phyloP scores from a whole-genome alignment of 306 rosid genomes.

The Psophocarpus tetragonolobus region DNA sequence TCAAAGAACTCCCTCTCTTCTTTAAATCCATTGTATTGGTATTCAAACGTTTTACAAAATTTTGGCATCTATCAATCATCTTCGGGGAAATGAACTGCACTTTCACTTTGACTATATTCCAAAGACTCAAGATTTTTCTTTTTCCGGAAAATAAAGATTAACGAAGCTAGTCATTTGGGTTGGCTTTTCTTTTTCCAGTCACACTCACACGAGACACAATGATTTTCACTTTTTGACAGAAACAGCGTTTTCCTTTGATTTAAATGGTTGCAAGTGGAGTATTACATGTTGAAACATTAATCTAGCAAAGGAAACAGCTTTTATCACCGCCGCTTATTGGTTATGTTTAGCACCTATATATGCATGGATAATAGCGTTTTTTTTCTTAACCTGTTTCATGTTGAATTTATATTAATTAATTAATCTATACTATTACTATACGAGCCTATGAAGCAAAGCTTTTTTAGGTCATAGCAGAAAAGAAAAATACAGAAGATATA shows the following conservation, averaged over 20 bases:
- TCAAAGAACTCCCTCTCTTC: too few relatives aligned
- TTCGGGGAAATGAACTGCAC: constrained; percentile 41
- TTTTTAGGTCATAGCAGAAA: neutral
- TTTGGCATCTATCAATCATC: constrained; percentile 39
- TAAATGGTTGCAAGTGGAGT: constrained; percentile 8
- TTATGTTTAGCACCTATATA: neutral
- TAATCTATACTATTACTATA: too few relatives aligned
- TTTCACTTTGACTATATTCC: constrained; percentile 44
- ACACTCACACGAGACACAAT: constrained; percentile 35
- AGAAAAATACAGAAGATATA: neutral
- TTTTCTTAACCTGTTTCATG: neutral
- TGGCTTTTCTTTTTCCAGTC: constrained; percentile 37
- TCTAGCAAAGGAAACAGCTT: neutral
- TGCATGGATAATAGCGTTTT: neutral
- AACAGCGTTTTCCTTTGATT: constrained; percentile 33
- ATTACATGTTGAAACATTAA: neutral
- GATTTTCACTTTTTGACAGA: constrained; percentile 43
- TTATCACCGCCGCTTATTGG: neutral
- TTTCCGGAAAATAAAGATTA: constrained; percentile 37
- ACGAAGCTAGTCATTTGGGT: constrained; percentile 13
- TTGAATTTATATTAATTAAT: too few relatives aligned
- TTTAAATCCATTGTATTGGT: neutral
- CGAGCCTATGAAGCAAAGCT: neutral
- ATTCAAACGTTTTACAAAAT: constrained; percentile 25
- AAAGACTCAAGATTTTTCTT: constrained; percentile 30